Percentiles rank a stretch among this genome's conserved stretches.
phyloP scores from a whole-genome alignment of 1,139 yeast genomes.

The Dujonia santamariae region DNA sequence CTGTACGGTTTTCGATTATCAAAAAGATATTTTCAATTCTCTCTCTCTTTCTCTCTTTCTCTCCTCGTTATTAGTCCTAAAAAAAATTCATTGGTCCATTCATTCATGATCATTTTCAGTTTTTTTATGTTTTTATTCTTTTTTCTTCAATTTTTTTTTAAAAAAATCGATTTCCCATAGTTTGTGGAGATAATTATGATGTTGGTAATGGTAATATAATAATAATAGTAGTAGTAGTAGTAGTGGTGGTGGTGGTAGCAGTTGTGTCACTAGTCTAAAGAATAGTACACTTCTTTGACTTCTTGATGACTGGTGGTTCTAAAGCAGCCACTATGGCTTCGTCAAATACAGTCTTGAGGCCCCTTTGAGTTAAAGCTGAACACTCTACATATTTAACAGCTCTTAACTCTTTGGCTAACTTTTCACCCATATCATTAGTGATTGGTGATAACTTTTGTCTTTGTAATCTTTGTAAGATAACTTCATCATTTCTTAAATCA shows the following conservation, averaged over 20 bases:
- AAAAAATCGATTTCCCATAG: too few relatives aligned
- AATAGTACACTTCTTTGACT: slow-evolving; percentile 80
- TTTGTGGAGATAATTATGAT: too few relatives aligned
- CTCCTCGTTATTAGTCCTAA: too few relatives aligned
- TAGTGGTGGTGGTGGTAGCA: background rate
- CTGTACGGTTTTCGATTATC: too few relatives aligned
- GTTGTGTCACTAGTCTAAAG: slow-evolving; percentile 35
- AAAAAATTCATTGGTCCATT: too few relatives aligned
- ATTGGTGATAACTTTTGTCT: slow-evolving; percentile 90
- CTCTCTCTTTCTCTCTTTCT: too few relatives aligned
- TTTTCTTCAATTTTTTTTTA: too few relatives aligned
- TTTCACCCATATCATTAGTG: slow-evolving; percentile 83
- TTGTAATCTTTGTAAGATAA: slow-evolving; percentile 81
- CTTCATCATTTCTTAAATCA: slow-evolving; percentile 91
- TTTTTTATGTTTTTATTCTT: too few relatives aligned
- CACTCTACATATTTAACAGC: slow-evolving; percentile 97
- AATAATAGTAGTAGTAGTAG: background rate
- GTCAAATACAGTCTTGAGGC: slow-evolving; percentile 92
- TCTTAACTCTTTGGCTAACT: slow-evolving; percentile 86
- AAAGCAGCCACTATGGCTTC: slow-evolving; percentile 96
- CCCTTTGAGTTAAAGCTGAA: slow-evolving; percentile 96
- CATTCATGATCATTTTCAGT: too few relatives aligned
- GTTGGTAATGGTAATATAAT: background rate
- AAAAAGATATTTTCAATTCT: too few relatives aligned
- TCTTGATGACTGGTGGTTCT: slow-evolving; percentile 85